Base-by-base conservation (phyloP, 1,284 basidiomycete species). In the Irpex lacteus region DNA sequence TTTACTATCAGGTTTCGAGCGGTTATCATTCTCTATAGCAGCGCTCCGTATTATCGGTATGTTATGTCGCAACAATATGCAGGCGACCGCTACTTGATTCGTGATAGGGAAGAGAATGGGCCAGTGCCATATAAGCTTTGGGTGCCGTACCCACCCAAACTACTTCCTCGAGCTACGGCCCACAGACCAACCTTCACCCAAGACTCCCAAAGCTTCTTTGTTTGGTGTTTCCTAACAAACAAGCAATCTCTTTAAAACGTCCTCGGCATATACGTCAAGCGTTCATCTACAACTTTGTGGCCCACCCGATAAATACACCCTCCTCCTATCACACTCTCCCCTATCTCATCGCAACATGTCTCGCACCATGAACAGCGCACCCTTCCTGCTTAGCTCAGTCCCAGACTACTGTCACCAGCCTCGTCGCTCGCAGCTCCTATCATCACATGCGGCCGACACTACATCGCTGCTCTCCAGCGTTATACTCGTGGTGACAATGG, bases 381-480 rank as follows among this genome's bases (percentile, higher is more conserved):
- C 62, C n/a, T 56, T 60, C 38, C n/a, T 56, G 49, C 37, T 56
- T 37, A 9, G 18, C 18, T 32, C 62, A 26, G 21, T 57, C 5
- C 15, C 62, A 32, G 63, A 59, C 34, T 57, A 64, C 34, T 64
- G 40, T 4, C 40, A 65, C 58, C 70, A 69, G 11, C 54, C 13
- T 13, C 55, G 32, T 19, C 52, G 18, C 1, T 49, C 62, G 21
- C 49, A 55, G 49, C 19, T 34, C 26, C 32, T 37, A 2, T 18
- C 58, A 38, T 34, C 52, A 15, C 63, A 66, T 71, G 11, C 73
- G 69, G 63, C 61, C 19, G 74, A 74, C 60, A 18, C 40, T 15
- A 44, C 72, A 49, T 69, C 72, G 3, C 72, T 74, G 21, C 56
- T 71, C 13, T 70, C 73, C 34, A 75, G 72, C n/a, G 68, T 75